Base-by-base conservation (phyloP, 163 green algal species). In the Prototheca wickerhamii region DNA sequence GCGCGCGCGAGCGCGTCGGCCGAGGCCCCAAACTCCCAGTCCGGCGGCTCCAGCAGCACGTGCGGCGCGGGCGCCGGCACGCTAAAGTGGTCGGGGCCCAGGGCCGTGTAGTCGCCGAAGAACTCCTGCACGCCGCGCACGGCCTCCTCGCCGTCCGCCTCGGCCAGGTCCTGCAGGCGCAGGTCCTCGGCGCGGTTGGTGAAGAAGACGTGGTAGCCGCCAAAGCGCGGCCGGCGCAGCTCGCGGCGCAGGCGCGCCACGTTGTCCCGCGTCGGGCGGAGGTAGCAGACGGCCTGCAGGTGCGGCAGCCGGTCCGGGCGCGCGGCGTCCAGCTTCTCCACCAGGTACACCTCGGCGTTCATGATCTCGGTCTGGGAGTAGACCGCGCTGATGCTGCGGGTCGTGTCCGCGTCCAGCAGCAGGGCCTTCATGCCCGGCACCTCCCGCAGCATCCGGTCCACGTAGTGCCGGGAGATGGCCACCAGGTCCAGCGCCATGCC, bases 261-360 rank as follows among this genome's bases (percentile, higher is more conserved):
- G 71, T 97, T 98, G n/a, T 96, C 91, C 0, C 79, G 64, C 0
- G 91, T 96, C 3, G 93, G 93, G 4, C 93, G 78, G 26, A 98
- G 29, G 58, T 98, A 92, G 72, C 74, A 89, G 0, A 98, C 75
- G 4, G 89, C 92, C 85, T 93, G 79, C 88, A 81, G 75, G 65
- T 95, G 87, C 3, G 76, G 64, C 29, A 93, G 83, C 62, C 82
- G 72, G 25, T 84, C 77, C 5, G 64, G 69, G 3, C 64, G 64
- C 10, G 80, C 69, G 8, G 49, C 59, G 21, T 95, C 88, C 7
- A 98, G 58, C 10, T 76, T 65, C 75, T 98, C 87, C 20, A 96
- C 80, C 33, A 95, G 77, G 67, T 95, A 95, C 20, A 97, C 90
- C 66, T 93, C 88, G 32, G 91, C 79, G 60, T 95, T 85, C 37